phyloP scores from a whole-genome alignment of 2,329 filamentous ascomycete species.

The Sarocladium brachiariae region DNA sequence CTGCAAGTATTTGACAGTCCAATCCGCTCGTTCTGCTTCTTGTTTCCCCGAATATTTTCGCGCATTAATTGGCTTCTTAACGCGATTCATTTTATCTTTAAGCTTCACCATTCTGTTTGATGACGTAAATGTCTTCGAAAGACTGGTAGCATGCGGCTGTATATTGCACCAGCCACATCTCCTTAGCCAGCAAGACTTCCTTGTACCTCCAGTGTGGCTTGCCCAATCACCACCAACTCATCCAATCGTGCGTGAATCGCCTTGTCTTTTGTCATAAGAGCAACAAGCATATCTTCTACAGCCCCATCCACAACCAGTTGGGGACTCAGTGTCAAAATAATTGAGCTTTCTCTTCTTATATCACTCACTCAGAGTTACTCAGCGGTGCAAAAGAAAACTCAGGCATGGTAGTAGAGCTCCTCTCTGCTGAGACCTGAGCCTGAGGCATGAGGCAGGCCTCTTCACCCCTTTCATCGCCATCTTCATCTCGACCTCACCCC shows the following conservation, averaged over 20 bases:
- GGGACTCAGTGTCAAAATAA: neutral
- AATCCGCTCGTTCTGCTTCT: too few relatives aligned
- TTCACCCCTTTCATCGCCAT: neutral
- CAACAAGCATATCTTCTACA: neutral
- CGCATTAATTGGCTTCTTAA: too few relatives aligned
- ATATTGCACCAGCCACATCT: too few relatives aligned
- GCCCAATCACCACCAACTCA: neutral
- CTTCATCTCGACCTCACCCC: neutral
- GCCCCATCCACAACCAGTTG: neutral
- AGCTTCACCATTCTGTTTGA: too few relatives aligned
- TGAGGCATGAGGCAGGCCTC: too few relatives aligned
- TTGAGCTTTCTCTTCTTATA: neutral
- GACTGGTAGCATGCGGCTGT: too few relatives aligned
- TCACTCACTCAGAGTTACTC: neutral
- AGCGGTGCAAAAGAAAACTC: neutral
- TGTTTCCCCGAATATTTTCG: too few relatives aligned
- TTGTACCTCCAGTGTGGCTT: slow-evolving; percentile 1
- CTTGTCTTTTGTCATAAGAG: neutral
- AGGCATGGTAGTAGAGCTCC: neutral
- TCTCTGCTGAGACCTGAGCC: neutral
- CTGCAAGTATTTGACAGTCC: too few relatives aligned
- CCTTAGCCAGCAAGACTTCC: too few relatives aligned
- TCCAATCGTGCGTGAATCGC: neutral
- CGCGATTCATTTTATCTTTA: too few relatives aligned
- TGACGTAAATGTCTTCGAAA: too few relatives aligned